Evolutionary conservation across 352 stramenopile species (phyloP).

Genomic region (Pythium sukuiense): DNA sequence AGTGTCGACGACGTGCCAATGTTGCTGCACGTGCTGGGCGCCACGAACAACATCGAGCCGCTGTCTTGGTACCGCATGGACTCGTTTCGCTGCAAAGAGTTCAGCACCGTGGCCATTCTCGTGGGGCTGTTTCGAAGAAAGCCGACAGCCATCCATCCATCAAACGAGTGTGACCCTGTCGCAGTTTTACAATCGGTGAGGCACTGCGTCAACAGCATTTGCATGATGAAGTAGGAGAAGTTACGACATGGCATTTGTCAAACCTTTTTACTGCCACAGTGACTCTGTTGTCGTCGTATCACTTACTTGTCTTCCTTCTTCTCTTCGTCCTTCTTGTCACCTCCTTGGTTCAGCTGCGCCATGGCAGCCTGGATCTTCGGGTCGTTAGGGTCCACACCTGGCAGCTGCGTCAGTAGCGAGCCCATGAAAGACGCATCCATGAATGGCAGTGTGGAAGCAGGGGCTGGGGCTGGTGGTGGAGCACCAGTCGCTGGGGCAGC

Average conservation of each 20-base stretch:
- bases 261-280: background rate
- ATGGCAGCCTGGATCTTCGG: constrained; percentile 91
- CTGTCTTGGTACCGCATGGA: constrained; percentile 85
- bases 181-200: no score
- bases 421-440: constrained; percentile 91
- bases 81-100: constrained; percentile 83
- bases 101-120: constrained; percentile 68
- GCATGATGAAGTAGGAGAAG: no score
- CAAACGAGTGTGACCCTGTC: no score
- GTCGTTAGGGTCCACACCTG: constrained; percentile 91
- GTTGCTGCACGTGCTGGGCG: constrained; percentile 64
- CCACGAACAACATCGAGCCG: constrained; percentile 39
- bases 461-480: constrained; percentile 66
- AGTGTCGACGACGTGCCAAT: constrained; percentile 62
- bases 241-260: background rate
- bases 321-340: constrained; percentile 80
- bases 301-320: constrained; percentile 86
- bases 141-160: no score
- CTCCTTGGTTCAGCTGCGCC: constrained; percentile 82
- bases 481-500: constrained; percentile 26
- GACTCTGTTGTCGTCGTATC: background rate
- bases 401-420: constrained; percentile 84
- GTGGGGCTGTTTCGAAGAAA: constrained; percentile 27
- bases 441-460: constrained; percentile 84
- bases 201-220: no score